Conservation (phyloP, 345 rosid genomes). For the Microcos paniculata region DNA sequence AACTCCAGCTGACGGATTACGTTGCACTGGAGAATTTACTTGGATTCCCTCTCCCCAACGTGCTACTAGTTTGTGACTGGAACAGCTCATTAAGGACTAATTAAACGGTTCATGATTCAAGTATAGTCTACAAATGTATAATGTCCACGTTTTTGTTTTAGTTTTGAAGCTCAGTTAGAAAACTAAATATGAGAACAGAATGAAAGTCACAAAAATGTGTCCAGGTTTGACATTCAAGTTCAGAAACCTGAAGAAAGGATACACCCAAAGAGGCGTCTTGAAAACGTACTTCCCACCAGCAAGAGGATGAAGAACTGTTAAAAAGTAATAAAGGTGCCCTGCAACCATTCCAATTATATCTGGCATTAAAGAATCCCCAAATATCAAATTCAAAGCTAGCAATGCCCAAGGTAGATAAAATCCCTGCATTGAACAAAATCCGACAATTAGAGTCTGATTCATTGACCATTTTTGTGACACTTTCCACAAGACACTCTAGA, state of each 20-base stretch:
- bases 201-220: too few relatives aligned
- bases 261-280: conserved; percentile 70
- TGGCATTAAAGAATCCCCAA: conserved; percentile 54
- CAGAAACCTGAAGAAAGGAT: conserved; percentile 37
- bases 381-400: conserved; percentile 55
- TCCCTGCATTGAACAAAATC: conserved; percentile 32
- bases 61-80: conserved; percentile 12
- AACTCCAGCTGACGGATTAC: not conserved
- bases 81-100: not conserved
- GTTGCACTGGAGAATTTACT: conserved; percentile 12
- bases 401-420: conserved; percentile 73
- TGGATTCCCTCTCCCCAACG: conserved; percentile 13
- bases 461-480: not conserved
- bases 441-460: not conserved
- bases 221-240: too few relatives aligned
- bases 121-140: not conserved
- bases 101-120: not conserved
- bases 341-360: conserved; percentile 63
- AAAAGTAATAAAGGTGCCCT: conserved; percentile 59
- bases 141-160: too few relatives aligned
- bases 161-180: too few relatives aligned
- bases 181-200: too few relatives aligned
- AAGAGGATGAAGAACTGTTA: conserved; percentile 71
- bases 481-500: not conserved
- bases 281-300: conserved; percentile 47